Evolutionary conservation across 2,329 filamentous ascomycete genomes (phyloP).

Genomic region (Cucurbitaria berberidis): DNA sequence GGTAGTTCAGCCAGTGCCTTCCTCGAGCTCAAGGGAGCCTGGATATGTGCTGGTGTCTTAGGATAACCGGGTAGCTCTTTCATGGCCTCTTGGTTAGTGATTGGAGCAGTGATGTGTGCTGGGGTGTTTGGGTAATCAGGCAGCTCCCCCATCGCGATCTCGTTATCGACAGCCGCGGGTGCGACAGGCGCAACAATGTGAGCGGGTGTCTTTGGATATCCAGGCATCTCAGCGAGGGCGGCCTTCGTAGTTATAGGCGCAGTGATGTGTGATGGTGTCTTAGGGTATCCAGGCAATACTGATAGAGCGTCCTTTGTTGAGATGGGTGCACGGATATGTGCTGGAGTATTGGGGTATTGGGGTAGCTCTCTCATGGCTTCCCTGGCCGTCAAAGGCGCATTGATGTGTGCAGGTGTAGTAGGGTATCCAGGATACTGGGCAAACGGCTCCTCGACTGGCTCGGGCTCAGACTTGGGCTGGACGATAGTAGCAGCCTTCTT

Average conservation of each 20-base stretch:
- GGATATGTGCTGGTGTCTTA: slow-evolving; percentile 13
- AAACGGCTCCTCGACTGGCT: slow-evolving; percentile 29
- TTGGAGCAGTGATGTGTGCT: slow-evolving; percentile 1
- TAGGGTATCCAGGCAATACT: slow-evolving; percentile 24
- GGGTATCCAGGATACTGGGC: slow-evolving; percentile 27
- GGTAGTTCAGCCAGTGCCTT: slow-evolving; percentile 16
- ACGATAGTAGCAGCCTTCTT: slow-evolving; percentile 24
- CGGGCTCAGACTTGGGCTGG: slow-evolving; percentile 16
- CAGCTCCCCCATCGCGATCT: slow-evolving; percentile 8
- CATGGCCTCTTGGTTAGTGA: slow-evolving; percentile 6
- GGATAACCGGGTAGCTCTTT: slow-evolving; percentile 18
- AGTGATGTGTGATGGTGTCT: slow-evolving; percentile 24
- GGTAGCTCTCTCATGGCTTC: slow-evolving; percentile 23
- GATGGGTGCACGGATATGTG: slow-evolving; percentile 24
- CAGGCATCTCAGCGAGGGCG: slow-evolving; percentile 19
- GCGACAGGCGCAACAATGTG: background rate
- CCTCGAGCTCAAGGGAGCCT: slow-evolving; percentile 9
- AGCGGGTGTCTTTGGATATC: slow-evolving; percentile 24
- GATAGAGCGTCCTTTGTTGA: slow-evolving; percentile 16
- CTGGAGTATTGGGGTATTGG: slow-evolving; percentile 25
- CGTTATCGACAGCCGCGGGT: slow-evolving; percentile 1
- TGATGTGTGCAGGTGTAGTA: slow-evolving; percentile 25
- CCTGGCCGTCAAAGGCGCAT: slow-evolving; percentile 14
- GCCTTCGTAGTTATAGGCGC: slow-evolving; percentile 16
- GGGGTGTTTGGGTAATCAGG: slow-evolving; percentile 14